Base-by-base conservation (phyloP, 1,139 yeast genomes). In the Magnusiomyces suaveolens region DNA sequence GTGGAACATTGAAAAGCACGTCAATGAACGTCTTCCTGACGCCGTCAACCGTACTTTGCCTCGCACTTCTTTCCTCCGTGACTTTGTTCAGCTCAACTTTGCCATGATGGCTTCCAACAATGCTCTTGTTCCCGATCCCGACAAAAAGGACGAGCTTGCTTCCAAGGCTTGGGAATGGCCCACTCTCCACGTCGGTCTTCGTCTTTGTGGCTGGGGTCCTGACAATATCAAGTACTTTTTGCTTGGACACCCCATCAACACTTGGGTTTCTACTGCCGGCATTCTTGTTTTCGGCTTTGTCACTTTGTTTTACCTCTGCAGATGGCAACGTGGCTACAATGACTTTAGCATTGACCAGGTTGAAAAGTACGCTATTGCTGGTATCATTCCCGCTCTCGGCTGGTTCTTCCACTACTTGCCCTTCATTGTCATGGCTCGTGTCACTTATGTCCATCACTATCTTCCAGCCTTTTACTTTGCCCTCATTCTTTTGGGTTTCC, bases 81-180 rank as follows among this genome's bases (percentile, higher is more conserved):
- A 92, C 73, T 94, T 94, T 63, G 75, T 94, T 61, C 96, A 89
- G 72, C 76, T 94, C 64, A 92, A 92, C 70, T 81, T 89, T 67
- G 98, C 97, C 24, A 94, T 92, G 97, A 89, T 90, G 97, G 96
- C 97, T 26, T 87, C 97, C 48, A 94, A 94, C 75, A 94, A 94
- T 66, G 97, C 96, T 2, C 79, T 92, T 66, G 82, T 92, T 56
- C 97, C 98, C 39, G 98, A 92, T 66, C 71, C 78, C 20, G 98
- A 94, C 63, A 90, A 92, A 72, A 83, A 80, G 64, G 99, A 94
- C 68, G 90, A 84, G 63, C 79, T 94, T 63, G 95, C 97, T 1
- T 88, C 97, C 20, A 69, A 81, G 52, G 92, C 92, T 64, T 94
- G 98, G 98, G 92, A 94, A 78, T 94, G 99, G 99, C 99, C 99